Percentiles rank a stretch among this genome's conserved stretches.
Evolutionary conservation across 2,329 filamentous ascomycete species (phyloP).

Genomic region (Harringtonia lauricola): DNA sequence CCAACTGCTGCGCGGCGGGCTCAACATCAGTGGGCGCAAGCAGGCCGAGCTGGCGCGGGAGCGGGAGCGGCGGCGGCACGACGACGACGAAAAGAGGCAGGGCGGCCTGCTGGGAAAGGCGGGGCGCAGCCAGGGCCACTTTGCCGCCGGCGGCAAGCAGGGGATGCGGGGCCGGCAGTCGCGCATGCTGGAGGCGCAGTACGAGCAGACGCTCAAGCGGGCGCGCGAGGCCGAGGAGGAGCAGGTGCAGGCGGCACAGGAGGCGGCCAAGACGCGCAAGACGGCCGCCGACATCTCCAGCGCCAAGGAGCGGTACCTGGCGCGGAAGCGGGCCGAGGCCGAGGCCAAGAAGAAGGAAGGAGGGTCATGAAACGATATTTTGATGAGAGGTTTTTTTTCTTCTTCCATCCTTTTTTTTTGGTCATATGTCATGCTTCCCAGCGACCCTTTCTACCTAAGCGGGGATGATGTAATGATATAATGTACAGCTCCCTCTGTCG

Average conservation of each 20-base stretch:
- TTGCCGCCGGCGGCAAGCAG: constrained; percentile 42
- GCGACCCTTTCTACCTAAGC: too few relatives aligned
- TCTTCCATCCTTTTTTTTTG: neutral
- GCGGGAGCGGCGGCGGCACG: neutral
- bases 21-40: constrained; percentile 60
- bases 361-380: neutral
- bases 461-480: too few relatives aligned
- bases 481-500: too few relatives aligned
- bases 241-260: constrained; percentile 48
- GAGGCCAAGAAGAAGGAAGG: constrained; percentile 47
- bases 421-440: neutral
- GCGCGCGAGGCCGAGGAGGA: constrained; percentile 57
- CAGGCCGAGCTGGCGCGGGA: constrained; percentile 28
- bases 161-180: constrained; percentile 67
- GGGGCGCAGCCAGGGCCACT: constrained; percentile 22
- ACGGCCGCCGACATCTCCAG: constrained; percentile 65
- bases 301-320: constrained; percentile 70
- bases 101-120: too few relatives aligned
- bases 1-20: constrained; percentile 63
- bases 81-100: neutral
- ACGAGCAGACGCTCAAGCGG: constrained; percentile 62
- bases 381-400: neutral
- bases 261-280: constrained; percentile 64
- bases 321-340: constrained; percentile 63
- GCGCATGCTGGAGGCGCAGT: constrained; percentile 67